These are phyloP conservation scores for Diplodia mutila DNA, from an alignment of 2,329 filamentous ascomycete genomes.

Conservation along the genomic window DNA sequence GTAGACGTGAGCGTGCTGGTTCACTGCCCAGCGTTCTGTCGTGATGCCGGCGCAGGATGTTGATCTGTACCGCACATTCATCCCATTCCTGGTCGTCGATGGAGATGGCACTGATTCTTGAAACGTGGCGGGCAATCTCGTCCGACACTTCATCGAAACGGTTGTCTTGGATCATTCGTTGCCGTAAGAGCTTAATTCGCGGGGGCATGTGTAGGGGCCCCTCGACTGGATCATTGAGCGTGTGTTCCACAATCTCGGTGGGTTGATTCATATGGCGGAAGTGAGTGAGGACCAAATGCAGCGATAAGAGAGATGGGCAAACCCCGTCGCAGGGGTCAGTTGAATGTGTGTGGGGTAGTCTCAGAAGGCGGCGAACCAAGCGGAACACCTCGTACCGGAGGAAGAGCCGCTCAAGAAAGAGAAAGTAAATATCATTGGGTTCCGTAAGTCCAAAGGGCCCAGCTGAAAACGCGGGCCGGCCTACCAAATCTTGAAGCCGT, in stretches of 20 bases:
- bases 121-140: not conserved
- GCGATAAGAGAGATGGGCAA: not conserved
- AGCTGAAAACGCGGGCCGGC: not conserved
- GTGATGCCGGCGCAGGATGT: not conserved
- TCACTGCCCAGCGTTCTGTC: not conserved
- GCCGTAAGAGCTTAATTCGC: not conserved
- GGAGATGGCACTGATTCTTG: not conserved
- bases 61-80: not conserved
- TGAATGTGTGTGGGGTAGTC: not conserved
- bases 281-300: not conserved
- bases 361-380: not conserved
- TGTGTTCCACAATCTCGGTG: not conserved
- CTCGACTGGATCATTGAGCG: not conserved
- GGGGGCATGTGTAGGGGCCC: not conserved
- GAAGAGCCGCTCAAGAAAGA: not conserved
- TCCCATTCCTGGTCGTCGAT: conserved; percentile 20
- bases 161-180: not conserved
- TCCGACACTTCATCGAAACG: not conserved
- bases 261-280: not conserved
- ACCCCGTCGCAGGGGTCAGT: not conserved
- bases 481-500: not conserved
- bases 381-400: conserved; percentile 15
- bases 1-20: no score
- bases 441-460: not conserved
- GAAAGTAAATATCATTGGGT: not conserved